These are phyloP conservation scores for Capsicum chinense DNA, from an alignment of 257 asterid species.

Conservation along the genomic window DNA sequence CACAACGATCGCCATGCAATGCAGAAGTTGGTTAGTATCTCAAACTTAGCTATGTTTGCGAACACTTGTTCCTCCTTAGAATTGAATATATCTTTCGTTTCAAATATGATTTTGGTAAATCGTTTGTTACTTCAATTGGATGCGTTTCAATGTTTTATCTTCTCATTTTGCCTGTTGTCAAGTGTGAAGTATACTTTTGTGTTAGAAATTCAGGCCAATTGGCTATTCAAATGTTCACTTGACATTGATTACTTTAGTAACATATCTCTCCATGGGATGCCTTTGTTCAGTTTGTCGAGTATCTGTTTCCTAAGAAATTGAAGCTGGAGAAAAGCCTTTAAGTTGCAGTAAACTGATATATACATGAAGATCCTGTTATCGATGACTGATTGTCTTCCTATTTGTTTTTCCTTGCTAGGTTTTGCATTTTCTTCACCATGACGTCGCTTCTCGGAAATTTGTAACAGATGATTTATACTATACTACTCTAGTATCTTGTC, in stretches of 20 bases:
- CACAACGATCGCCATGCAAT: neutral
- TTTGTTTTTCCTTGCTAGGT: constrained; percentile 21
- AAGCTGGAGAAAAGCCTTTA: constrained; percentile 21
- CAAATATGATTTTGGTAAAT: neutral
- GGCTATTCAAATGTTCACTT: constrained; percentile 21
- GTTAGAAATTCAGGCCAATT: neutral
- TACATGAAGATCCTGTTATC: neutral
- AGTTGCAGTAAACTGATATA: constrained; percentile 20
- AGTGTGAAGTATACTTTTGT: neutral
- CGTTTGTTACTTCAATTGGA: constrained; percentile 2
- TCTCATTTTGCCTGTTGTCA: neutral
- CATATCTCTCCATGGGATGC: neutral
- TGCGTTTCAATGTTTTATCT: neutral
- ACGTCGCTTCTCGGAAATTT: constrained; percentile 6
- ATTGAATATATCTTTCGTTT: neutral
- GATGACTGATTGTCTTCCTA: constrained; percentile 22
- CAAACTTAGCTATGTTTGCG: constrained; percentile 20
- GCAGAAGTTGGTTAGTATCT: constrained; percentile 18
- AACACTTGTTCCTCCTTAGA: neutral
- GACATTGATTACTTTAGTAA: neutral
- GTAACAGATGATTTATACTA: constrained; percentile 13
- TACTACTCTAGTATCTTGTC: constrained; percentile 38
- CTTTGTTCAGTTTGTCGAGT: constrained; percentile 8
- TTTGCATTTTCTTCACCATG: constrained; percentile 18
- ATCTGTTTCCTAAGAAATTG: neutral